Percentiles rank a stretch among this genome's conserved stretches.
phyloP scores from a whole-genome alignment of 2,329 filamentous ascomycete genomes.

The Clarireedia homoeocarpa region DNA sequence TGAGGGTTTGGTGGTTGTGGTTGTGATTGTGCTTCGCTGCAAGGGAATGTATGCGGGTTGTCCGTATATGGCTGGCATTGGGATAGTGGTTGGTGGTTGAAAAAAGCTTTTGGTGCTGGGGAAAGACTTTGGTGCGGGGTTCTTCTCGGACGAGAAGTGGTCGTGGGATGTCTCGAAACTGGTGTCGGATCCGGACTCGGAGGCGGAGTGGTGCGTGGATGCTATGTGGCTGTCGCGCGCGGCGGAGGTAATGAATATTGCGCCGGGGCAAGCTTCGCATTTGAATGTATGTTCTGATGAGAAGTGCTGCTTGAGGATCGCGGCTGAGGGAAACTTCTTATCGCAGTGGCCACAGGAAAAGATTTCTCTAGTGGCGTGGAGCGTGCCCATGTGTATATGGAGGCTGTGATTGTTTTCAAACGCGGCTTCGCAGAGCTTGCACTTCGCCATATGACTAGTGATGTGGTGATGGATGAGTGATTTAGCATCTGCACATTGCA shows the following conservation, averaged over 20 bases:
- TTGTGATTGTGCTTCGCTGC: too few relatives aligned
- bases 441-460: background rate
- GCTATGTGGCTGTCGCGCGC: background rate
- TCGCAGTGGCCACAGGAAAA: background rate
- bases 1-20: too few relatives aligned
- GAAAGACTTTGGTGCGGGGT: too few relatives aligned
- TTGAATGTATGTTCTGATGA: background rate
- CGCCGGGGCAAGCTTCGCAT: background rate
- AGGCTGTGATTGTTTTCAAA: background rate
- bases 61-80: too few relatives aligned
- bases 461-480: background rate
- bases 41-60: too few relatives aligned
- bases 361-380: background rate
- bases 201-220: background rate
- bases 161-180: background rate
- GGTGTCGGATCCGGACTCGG: background rate
- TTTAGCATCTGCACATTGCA: background rate
- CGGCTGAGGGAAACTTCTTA: background rate
- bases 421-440: background rate
- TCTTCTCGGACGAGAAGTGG: background rate
- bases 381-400: background rate
- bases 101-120: background rate
- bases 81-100: too few relatives aligned
- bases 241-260: background rate
- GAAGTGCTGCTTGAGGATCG: background rate